Conservation (phyloP, 257 asterid species). For the Paraleonurus japonicus region DNA sequence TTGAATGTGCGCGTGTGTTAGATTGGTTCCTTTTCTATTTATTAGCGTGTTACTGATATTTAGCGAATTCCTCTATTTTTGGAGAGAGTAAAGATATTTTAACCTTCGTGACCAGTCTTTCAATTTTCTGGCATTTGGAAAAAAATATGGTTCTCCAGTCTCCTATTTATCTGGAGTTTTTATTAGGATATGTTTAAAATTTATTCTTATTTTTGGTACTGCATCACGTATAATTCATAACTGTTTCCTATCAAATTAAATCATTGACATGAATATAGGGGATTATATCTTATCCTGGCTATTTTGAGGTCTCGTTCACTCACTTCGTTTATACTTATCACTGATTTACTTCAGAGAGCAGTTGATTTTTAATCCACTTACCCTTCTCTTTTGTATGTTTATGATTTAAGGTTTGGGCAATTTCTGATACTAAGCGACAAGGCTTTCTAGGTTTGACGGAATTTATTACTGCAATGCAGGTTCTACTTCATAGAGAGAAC, state of each 20-base stretch:
- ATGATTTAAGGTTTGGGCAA: constrained; percentile 79
- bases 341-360: not conserved
- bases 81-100: constrained; percentile 6
- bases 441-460: constrained; percentile 83
- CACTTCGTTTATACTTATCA: not conserved
- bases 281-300: not conserved
- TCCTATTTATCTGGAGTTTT: not conserved
- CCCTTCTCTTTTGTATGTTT: constrained; percentile 7
- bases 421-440: constrained; percentile 84
- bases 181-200: not conserved
- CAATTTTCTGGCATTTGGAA: not conserved
- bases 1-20: not conserved
- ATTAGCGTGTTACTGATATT: not conserved
- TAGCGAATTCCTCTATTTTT: not conserved
- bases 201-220: not conserved
- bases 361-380: not conserved
- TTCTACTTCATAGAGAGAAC: constrained; percentile 20
- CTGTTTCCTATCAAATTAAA: not conserved
- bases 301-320: not conserved
- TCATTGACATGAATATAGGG: not conserved
- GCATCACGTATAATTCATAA: not conserved
- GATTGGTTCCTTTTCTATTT: not conserved
- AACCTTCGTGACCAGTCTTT: not conserved
- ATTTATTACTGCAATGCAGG: constrained; percentile 94
- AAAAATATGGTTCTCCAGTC: not conserved